Evolutionary conservation across 176 grass and related monocot genomes (phyloP), one percentile per base, ranked within the genome.

Genomic region (Puccinellia tenuiflora): DNA sequence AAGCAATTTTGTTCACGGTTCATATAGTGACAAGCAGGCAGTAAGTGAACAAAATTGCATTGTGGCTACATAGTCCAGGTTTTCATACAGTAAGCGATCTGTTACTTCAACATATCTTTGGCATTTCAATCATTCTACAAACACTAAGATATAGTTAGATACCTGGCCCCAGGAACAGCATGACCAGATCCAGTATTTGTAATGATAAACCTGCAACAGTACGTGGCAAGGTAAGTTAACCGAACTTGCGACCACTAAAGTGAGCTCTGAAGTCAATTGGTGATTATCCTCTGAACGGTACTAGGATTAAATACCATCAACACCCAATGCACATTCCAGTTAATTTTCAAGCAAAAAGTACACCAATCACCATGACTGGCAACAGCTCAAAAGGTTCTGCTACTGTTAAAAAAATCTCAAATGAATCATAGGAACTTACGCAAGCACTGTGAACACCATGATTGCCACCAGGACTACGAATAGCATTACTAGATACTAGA

Each of bases 111-210:
- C 21, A 30, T 51, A 38, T 11, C 5, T 14, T 64, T 7, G 12
- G 5, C 59, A 66, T 79, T 79, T 48, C 10, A 48, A 33, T 25
- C 30, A 12, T 80, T 66, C 6, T 51, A 54, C 20, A 79, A 79
- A 64, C 35, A 76, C 42, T 78, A 3, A 34, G 1, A 25, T 53
- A 39, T 29, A 88, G 18, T 48, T 39, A 65, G 42, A 65, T 93
- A 96, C 96, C 89, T 88, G 67, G 89, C 82, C 31, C 93, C 96
- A 81, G 89, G 30, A 86, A 93, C 91, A 87, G 63, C 79, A 84
- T 92, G 96, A 35, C 96, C 96, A 60, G 85, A 81, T 90, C 91
- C 93, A 21, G 83, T 90, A 61, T 96, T 99, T 79, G 96, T 99
- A 65, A 99, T 93, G 39, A 99, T 99, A 88, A 99, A 99, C 83